A percentile compares a stretch with the other conserved stretches of the same genome.
Evolutionary conservation across 352 stramenopile species (phyloP).

Genomic region (Blastocystis sp.): DNA sequence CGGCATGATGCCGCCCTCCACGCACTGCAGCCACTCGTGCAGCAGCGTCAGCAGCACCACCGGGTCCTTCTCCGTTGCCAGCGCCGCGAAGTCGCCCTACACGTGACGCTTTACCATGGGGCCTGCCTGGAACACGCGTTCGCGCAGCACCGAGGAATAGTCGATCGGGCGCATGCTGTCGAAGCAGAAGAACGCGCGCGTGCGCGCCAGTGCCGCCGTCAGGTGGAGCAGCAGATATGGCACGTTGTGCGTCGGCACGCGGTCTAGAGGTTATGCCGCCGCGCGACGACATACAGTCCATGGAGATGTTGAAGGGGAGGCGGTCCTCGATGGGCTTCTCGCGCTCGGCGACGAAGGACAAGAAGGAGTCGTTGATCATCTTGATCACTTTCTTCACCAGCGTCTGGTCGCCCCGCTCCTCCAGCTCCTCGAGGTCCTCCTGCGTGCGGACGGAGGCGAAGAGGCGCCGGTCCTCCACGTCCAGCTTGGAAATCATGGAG

Average conservation of each 20-base stretch:
- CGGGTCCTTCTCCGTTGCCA: conserved; percentile 1
- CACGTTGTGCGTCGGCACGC: conserved; percentile 2
- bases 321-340: too few species aligned
- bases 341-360: conserved; percentile 24
- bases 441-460: background rate
- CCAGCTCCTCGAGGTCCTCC: background rate
- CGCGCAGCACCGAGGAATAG: background rate
- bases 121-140: background rate
- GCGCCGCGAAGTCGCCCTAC: conserved; percentile 25
- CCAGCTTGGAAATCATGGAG: conserved; percentile 25
- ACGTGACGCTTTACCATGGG: background rate
- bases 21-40: conserved; percentile 35
- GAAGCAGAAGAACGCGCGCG: conserved; percentile 16
- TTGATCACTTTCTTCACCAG: background rate
- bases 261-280: background rate
- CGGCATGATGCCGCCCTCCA: conserved; percentile 47
- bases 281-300: background rate
- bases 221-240: conserved; percentile 11
- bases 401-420: too few species aligned
- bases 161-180: background rate
- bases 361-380: conserved; percentile 30
- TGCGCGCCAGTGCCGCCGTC: background rate
- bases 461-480: background rate
- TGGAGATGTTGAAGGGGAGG: background rate
- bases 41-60: conserved; percentile 11